Percentiles rank a stretch among this genome's conserved stretches.
phyloP scores from a whole-genome alignment of 179 eudicot genomes.

The Beta lomatogona region DNA sequence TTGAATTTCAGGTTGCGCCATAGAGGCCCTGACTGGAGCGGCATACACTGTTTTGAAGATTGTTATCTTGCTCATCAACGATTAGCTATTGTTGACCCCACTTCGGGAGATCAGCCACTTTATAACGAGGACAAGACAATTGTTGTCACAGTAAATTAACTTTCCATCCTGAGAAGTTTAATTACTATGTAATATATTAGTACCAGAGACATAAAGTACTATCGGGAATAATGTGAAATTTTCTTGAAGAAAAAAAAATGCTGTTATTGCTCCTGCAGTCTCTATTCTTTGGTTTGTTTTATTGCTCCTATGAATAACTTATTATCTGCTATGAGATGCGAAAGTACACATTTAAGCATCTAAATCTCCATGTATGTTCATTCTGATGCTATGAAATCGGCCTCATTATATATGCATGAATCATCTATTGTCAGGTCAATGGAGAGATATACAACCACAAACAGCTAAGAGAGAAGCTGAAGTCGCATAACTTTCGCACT shows the following conservation, averaged over 20 bases:
- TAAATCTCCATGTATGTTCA: not conserved
- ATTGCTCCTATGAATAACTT: not conserved
- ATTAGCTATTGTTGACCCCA: conserved; percentile 90
- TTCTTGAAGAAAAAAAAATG: not conserved
- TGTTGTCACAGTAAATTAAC: conserved; percentile 63
- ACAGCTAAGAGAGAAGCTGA: conserved; percentile 54
- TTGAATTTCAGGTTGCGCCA: conserved; percentile 69
- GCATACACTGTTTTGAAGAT: conserved; percentile 70
- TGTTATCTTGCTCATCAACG: conserved; percentile 96
- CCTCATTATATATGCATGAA: not conserved
- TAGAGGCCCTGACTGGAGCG: conserved; percentile 99
- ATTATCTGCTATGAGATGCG: not conserved
- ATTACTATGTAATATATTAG: not conserved
- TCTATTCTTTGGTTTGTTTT: not conserved
- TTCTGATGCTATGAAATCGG: not conserved
- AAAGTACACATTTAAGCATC: not conserved
- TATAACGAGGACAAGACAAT: conserved; percentile 82
- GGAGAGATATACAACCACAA: conserved; percentile 98
- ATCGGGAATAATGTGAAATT: not conserved
- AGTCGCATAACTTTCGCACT: conserved; percentile 74
- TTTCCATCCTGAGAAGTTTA: not conserved
- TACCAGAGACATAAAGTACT: not conserved
- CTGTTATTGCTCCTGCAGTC: not conserved
- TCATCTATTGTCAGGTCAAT: conserved; percentile 61
- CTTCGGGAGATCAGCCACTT: conserved; percentile 98